Percentiles rank a stretch among this genome's conserved stretches.
Conservation (phyloP, 164 flowering plant genomes). For the Berberis thunbergii region DNA sequence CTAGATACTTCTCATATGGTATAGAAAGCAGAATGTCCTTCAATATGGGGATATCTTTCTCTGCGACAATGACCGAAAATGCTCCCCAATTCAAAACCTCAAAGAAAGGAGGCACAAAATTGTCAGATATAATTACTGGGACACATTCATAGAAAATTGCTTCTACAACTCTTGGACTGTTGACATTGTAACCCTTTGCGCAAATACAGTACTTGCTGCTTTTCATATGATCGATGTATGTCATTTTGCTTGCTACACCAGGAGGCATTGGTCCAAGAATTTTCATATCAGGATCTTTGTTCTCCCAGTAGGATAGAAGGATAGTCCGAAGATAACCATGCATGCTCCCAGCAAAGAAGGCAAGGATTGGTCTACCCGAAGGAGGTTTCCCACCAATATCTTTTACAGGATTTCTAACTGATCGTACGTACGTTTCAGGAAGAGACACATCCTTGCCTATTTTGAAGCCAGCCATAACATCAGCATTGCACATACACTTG, state of each 20-base stretch:
- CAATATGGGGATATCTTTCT: slow-evolving; percentile 9
- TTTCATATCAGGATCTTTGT: slow-evolving; percentile 12
- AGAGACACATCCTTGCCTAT: slow-evolving; percentile 9
- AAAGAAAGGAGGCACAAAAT: slow-evolving; percentile 11
- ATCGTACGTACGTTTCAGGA: slow-evolving; percentile 7
- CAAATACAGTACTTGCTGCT: slow-evolving; percentile 12
- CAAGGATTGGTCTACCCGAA: slow-evolving; percentile 6
- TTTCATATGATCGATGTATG: slow-evolving; percentile 10
- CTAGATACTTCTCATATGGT: slow-evolving; percentile 5
- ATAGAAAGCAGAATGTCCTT: slow-evolving; percentile 8
- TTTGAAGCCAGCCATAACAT: slow-evolving; percentile 4
- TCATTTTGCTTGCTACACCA: slow-evolving; percentile 8
- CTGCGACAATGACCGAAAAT: slow-evolving; percentile 4
- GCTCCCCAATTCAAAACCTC: slow-evolving; percentile 8
- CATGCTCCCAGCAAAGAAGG: slow-evolving; percentile 11
- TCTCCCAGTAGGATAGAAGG: slow-evolving; percentile 9
- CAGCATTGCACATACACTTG: slow-evolving; percentile 8
- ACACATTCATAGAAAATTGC: slow-evolving; percentile 12
- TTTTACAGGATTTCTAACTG: slow-evolving; percentile 1
- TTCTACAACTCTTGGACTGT: slow-evolving; percentile 9
- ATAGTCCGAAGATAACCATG: slow-evolving; percentile 11
- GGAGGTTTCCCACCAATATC: slow-evolving; percentile 7
- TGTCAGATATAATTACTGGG: slow-evolving; percentile 10
- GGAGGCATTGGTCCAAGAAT: slow-evolving; percentile 8
- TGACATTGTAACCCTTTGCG: slow-evolving; percentile 11